A percentile compares a stretch with the other conserved stretches of the same genome.
Conservation (phyloP, 495 filamentous ascomycete species). For the Penicillium flavigenum region DNA sequence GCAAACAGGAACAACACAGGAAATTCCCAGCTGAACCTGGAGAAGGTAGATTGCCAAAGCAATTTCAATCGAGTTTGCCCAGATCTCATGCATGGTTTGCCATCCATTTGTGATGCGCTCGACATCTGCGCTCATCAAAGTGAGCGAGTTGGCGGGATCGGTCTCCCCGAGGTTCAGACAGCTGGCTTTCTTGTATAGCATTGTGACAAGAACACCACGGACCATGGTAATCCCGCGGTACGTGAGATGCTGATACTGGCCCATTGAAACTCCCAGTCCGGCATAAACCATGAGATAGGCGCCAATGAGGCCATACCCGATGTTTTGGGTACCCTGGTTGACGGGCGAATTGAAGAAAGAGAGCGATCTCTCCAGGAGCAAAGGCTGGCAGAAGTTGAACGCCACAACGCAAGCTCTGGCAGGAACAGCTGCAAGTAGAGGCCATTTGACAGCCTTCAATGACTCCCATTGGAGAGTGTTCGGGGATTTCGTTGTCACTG, state of each 20-base stretch:
- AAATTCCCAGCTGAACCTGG: conserved; percentile 54
- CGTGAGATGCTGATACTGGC: conserved; percentile 55
- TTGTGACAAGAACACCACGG: conserved; percentile 55
- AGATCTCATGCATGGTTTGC: conserved; percentile 55
- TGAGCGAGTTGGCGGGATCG: conserved; percentile 54
- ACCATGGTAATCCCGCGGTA: conserved; percentile 60
- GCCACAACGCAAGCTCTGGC: conserved; percentile 56
- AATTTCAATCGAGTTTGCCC: conserved; percentile 60
- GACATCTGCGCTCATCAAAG: conserved; percentile 64
- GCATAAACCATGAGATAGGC: conserved; percentile 60
- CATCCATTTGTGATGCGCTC: conserved; percentile 52
- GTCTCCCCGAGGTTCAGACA: conserved; percentile 41
- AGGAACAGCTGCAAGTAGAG: conserved; percentile 48
- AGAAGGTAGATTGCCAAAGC: conserved; percentile 58
- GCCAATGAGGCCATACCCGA: conserved; percentile 65
- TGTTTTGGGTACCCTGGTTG: conserved; percentile 41
- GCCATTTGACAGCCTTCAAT: conserved; percentile 47
- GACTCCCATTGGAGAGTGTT: conserved; percentile 48
- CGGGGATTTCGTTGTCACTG: conserved; percentile 32
- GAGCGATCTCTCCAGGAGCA: conserved; percentile 57
- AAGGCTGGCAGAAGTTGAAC: conserved; percentile 63
- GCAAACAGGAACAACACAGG: conserved; percentile 52
- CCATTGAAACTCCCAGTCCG: conserved; percentile 54
- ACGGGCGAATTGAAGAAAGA: conserved; percentile 45
- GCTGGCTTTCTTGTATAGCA: conserved; percentile 55